Conservation (phyloP, 1,139 yeast genomes). For the Hanseniaspora sp. region DNA sequence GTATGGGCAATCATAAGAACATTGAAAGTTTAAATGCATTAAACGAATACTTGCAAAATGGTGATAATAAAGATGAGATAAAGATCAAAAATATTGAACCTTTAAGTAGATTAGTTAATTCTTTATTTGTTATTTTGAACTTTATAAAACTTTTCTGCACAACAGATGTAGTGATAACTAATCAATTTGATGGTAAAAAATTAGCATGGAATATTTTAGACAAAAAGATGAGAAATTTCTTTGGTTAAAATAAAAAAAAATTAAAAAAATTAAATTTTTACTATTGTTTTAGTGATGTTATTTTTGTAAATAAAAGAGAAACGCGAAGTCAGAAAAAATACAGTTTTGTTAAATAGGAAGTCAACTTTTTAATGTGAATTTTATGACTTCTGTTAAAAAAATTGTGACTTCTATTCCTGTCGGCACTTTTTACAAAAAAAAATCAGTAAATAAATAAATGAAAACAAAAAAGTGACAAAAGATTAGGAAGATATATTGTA, state of each 20-base stretch:
- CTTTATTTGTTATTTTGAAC: conserved; percentile 13
- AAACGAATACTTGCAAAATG: neutral
- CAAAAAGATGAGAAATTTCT: conserved; percentile 13
- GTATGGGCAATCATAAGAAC: neutral
- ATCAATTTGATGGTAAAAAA: conserved; percentile 14
- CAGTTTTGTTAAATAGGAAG: neutral
- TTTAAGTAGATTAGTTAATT: conserved; percentile 4
- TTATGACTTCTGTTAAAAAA: neutral
- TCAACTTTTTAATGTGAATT: neutral
- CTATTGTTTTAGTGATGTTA: neutral
- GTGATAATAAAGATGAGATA: neutral
- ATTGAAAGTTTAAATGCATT: neutral
- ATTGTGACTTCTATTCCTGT: neutral
- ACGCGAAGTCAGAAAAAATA: neutral
- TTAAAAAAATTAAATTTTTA: neutral
- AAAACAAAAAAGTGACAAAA: no score
- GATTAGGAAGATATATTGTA: no score
- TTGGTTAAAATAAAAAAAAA: neutral
- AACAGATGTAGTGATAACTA: conserved; percentile 10
- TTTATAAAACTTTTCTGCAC: conserved; percentile 13
- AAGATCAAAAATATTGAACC: conserved; percentile 2
- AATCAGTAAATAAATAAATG: neutral
- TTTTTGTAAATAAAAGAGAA: neutral
- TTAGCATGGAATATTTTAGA: conserved; percentile 13
- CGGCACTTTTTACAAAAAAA: neutral